Evolutionary conservation across 805 yeast genomes (phyloP).

Genomic region (Lachancea lanzarotensis): DNA sequence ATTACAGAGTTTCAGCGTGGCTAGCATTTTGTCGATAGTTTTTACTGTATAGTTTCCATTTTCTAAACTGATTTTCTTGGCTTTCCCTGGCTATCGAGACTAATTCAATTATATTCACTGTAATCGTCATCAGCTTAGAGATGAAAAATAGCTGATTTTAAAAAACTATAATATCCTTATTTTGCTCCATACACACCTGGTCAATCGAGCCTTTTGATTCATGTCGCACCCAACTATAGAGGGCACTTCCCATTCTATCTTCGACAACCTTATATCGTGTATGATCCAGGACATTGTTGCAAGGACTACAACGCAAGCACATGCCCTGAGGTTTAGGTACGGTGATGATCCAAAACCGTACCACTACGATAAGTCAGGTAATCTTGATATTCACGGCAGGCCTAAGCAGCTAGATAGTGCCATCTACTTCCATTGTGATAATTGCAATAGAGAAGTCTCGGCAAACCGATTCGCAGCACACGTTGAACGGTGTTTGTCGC

Average conservation of each 20-base stretch:
- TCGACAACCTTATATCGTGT: slow-evolving; percentile 23
- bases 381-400: slow-evolving; percentile 24
- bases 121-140: too few species aligned
- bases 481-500: slow-evolving; percentile 80
- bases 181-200: too few species aligned
- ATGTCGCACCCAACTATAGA: slow-evolving; percentile 16
- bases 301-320: slow-evolving; percentile 20
- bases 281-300: slow-evolving; percentile 31
- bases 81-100: too few species aligned
- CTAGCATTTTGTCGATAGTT: slow-evolving; percentile 1
- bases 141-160: too few species aligned
- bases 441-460: slow-evolving; percentile 81
- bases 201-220: too few species aligned
- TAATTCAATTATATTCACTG: too few species aligned
- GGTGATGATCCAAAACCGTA: slow-evolving; percentile 22
- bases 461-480: slow-evolving; percentile 93
- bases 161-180: too few species aligned
- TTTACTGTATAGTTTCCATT: not conserved
- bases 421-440: slow-evolving; percentile 65
- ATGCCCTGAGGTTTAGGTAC: slow-evolving; percentile 19
- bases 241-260: slow-evolving; percentile 20
- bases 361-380: slow-evolving; percentile 22
- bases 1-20: not conserved
- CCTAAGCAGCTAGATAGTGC: slow-evolving; percentile 31
- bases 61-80: not conserved